Evolutionary conservation across 345 rosid genomes (phyloP).

Genomic region (Brassica nigra): DNA sequence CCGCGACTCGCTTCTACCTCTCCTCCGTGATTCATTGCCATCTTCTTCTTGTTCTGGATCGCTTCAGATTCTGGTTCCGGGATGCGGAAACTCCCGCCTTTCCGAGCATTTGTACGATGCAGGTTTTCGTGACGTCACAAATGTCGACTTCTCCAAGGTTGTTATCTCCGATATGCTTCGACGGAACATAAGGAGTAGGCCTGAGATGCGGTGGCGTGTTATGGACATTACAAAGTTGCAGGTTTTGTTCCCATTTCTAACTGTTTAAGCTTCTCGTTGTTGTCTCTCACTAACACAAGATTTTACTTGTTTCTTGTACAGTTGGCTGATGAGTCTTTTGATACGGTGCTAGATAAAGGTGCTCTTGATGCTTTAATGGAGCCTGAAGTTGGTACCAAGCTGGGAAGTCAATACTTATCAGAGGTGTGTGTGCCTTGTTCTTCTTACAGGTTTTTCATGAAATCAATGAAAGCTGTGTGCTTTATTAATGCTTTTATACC

Average conservation of each 20-base stretch:
- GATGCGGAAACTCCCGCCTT: constrained; percentile 85
- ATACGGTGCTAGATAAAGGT: constrained; percentile 86
- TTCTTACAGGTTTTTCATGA: neutral
- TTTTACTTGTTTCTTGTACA: constrained; percentile 29
- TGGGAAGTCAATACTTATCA: constrained; percentile 71
- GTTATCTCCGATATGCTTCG: constrained; percentile 89
- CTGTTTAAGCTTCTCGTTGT: neutral
- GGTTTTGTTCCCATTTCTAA: constrained; percentile 39
- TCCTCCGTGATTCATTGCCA: constrained; percentile 41
- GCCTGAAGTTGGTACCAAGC: constrained; percentile 72
- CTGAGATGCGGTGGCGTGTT: constrained; percentile 85
- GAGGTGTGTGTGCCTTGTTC: constrained; percentile 53
- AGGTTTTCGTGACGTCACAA: constrained; percentile 69
- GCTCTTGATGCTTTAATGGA: constrained; percentile 99
- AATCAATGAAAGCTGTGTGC: constrained; percentile 7
- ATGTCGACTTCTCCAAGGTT: constrained; percentile 86
- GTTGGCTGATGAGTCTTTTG: constrained; percentile 62
- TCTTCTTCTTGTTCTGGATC: constrained; percentile 33
- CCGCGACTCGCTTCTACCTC: constrained; percentile 57
- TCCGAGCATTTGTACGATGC: constrained; percentile 86
- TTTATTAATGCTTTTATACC: neutral
- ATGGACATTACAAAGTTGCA: constrained; percentile 90
- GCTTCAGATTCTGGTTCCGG: constrained; percentile 78
- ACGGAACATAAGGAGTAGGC: constrained; percentile 73
- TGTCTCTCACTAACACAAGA: neutral